phyloP scores from a whole-genome alignment of 2,329 filamentous ascomycete genomes.

The Arachnopeziza araneosa region DNA sequence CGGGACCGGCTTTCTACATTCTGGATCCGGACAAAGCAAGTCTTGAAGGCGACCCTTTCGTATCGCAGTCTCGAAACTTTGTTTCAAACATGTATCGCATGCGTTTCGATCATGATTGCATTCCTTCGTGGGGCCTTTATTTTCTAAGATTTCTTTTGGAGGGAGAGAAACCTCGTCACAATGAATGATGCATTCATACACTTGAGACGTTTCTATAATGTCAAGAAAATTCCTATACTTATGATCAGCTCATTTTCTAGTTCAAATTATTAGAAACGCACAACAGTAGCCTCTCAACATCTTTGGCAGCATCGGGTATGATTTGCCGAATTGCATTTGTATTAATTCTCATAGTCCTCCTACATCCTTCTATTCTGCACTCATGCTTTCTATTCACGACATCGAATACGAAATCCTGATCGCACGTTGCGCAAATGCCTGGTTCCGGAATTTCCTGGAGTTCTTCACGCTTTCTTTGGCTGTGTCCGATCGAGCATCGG shows the following conservation, averaged over 20 bases:
- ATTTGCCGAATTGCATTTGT: neutral
- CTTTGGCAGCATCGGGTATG: neutral
- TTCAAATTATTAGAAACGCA: neutral
- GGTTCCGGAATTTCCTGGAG: neutral
- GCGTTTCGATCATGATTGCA: conserved; percentile 9
- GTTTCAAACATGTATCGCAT: conserved; percentile 3
- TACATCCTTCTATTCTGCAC: conserved; percentile 5
- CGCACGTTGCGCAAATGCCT: conserved; percentile 5
- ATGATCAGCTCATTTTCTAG: neutral
- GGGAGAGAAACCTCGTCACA: conserved; percentile 4
- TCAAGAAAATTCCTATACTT: too few relatives aligned
- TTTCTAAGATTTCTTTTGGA: neutral
- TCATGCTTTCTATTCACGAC: conserved; percentile 4
- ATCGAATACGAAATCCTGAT: conserved; percentile 9
- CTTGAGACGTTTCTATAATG: neutral
- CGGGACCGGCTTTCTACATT: conserved; percentile 4
- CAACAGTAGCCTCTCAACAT: too few relatives aligned
- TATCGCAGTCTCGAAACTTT: conserved; percentile 3
- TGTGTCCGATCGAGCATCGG: too few relatives aligned
- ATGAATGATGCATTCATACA: conserved; percentile 8
- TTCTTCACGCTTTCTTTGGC: too few relatives aligned
- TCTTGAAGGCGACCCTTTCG: conserved; percentile 1
- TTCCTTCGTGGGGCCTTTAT: conserved; percentile 2
- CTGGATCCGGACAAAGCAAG: conserved; percentile 3
- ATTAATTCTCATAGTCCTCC: conserved; percentile 2